A percentile compares a stretch with the other conserved stretches of the same genome.
phyloP scores from a whole-genome alignment of 2,329 filamentous ascomycete species.

The Neofusicoccum umdonicola region DNA sequence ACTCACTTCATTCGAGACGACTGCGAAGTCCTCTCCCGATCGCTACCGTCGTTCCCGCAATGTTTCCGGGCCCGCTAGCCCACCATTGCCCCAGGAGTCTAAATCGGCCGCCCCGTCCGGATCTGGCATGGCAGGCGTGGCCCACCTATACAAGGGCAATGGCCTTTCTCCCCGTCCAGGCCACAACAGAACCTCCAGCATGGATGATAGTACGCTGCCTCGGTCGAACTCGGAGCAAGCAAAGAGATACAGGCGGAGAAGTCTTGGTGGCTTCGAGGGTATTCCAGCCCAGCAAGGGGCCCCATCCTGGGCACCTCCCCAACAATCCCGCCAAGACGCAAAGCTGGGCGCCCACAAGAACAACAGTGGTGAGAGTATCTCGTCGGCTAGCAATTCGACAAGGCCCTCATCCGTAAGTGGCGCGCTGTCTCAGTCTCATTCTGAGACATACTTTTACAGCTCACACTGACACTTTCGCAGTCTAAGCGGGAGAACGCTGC shows the following conservation, averaged over 20 bases:
- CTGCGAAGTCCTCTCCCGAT: slow-evolving; percentile 71
- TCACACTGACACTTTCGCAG: neutral
- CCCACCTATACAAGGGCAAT: slow-evolving; percentile 49
- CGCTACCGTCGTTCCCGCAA: slow-evolving; percentile 67
- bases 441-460: neutral
- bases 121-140: slow-evolving; percentile 54
- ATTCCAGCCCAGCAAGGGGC: slow-evolving; percentile 23
- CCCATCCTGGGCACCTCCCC: slow-evolving; percentile 21
- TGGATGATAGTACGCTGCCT: slow-evolving; percentile 68
- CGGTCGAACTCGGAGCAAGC: slow-evolving; percentile 63
- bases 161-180: slow-evolving; percentile 35
- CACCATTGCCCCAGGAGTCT: slow-evolving; percentile 3
- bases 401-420: slow-evolving; percentile 33
- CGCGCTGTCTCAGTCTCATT: neutral
- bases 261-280: slow-evolving; percentile 66
- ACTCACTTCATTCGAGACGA: slow-evolving; percentile 54
- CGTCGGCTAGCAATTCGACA: slow-evolving; percentile 31
- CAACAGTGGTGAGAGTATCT: slow-evolving; percentile 38
- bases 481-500: slow-evolving; percentile 14
- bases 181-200: slow-evolving; percentile 59
- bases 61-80: slow-evolving; percentile 4
- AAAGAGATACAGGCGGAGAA: slow-evolving; percentile 77
- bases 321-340: slow-evolving; percentile 23
- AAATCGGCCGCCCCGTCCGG: slow-evolving; percentile 50
- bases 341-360: slow-evolving; percentile 33